phyloP scores from a whole-genome alignment of 1,139 yeast genomes.

The Kluyveromyces sp. region DNA sequence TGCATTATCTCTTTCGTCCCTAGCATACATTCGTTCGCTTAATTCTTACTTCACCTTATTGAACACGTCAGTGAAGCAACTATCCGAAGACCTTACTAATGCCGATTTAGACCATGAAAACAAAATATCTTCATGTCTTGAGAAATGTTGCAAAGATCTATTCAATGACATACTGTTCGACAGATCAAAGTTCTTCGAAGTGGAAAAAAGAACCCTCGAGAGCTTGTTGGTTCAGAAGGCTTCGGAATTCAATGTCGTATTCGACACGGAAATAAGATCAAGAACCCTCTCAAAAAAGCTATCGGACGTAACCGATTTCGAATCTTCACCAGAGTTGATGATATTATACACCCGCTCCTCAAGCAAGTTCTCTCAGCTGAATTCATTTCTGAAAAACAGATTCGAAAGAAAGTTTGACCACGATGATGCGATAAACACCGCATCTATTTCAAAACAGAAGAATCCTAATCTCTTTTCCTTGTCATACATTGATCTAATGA shows the following conservation, averaged over 20 bases:
- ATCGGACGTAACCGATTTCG: slow-evolving; percentile 15
- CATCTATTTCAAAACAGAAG: slow-evolving; percentile 18
- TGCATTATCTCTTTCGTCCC: slow-evolving; percentile 55
- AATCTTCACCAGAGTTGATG: slow-evolving; percentile 17
- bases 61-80: slow-evolving; percentile 56
- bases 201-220: slow-evolving; percentile 67
- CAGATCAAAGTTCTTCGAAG: slow-evolving; percentile 54
- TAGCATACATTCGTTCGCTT: slow-evolving; percentile 74
- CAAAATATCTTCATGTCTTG: slow-evolving; percentile 48
- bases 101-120: slow-evolving; percentile 42
- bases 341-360: slow-evolving; percentile 20
- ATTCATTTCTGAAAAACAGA: slow-evolving; percentile 36
- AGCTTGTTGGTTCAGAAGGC: slow-evolving; percentile 49
- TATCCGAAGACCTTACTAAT: slow-evolving; percentile 48
- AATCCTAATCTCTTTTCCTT: slow-evolving; percentile 37
- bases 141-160: slow-evolving; percentile 64
- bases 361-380: slow-evolving; percentile 33
- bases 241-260: slow-evolving; percentile 43
- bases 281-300: slow-evolving; percentile 41
- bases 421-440: slow-evolving; percentile 8
- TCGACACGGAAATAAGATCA: slow-evolving; percentile 46
- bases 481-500: slow-evolving; percentile 51
- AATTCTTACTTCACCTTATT: slow-evolving; percentile 58
- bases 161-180: slow-evolving; percentile 68
- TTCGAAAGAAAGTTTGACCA: slow-evolving; percentile 34